Evolutionary conservation across 306 rosid genomes (phyloP).

Genomic region (Amphicarpaea edgeworthii): DNA sequence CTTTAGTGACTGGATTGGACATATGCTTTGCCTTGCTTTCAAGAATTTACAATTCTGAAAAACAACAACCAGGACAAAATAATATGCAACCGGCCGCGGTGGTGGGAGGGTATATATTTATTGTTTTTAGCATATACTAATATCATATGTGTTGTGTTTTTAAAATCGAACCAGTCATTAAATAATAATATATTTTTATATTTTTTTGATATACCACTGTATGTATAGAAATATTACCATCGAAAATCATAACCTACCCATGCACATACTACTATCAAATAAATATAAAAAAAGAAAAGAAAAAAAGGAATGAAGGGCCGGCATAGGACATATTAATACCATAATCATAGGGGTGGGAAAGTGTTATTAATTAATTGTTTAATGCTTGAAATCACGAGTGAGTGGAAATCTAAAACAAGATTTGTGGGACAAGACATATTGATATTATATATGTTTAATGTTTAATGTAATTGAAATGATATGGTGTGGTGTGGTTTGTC

Average conservation of each 20-base stretch:
- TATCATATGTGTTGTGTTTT: no score
- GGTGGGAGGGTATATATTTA: not conserved
- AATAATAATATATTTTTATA: no score
- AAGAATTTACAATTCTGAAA: conserved; percentile 6
- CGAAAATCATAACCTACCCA: no score
- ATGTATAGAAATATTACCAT: no score
- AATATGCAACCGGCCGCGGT: conserved; percentile 4
- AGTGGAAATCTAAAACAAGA: conserved; percentile 34
- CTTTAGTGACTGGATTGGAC: conserved; percentile 37
- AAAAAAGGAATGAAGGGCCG: no score
- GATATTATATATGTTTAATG: no score
- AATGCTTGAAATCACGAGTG: conserved; percentile 24
- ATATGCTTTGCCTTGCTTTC: conserved; percentile 37
- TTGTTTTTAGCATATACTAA: not conserved
- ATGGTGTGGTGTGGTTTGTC: conserved; percentile 40
- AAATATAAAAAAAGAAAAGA: no score
- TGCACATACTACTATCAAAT: no score
- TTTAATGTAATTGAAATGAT: conserved; percentile 23
- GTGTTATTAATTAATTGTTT: not conserved
- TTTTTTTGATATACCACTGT: no score
- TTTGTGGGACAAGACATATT: conserved; percentile 35
- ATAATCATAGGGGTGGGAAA: conserved; percentile 7
- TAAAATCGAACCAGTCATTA: no score
- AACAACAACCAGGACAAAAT: not conserved
- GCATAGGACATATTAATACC: conserved; percentile 8